Evolutionary conservation across 768 basidiomycete genomes (phyloP).

Genomic region (Podaxis sp.): DNA sequence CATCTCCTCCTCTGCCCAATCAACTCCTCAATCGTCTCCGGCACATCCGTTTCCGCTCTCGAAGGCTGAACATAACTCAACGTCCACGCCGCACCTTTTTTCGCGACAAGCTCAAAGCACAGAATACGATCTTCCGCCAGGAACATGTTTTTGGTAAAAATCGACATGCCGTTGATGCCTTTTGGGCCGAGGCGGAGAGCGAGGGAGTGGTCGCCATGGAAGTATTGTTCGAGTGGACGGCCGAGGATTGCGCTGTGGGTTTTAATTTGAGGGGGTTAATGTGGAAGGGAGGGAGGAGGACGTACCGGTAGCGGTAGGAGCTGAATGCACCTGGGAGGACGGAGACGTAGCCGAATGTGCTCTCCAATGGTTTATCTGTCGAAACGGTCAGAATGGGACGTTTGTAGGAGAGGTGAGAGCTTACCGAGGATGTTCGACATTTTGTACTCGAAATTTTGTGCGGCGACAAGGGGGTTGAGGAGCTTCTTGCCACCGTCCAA

Average conservation of each 20-base stretch:
- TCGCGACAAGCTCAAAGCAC: conserved; percentile 94
- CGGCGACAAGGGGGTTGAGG: conserved; percentile 90
- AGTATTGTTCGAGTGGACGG: conserved; percentile 79
- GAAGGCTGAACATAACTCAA: conserved; percentile 90
- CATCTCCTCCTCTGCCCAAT: conserved; percentile 95
- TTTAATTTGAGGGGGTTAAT: not conserved
- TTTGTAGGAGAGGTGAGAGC: not conserved
- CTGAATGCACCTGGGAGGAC: conserved; percentile 96
- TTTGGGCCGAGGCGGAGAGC: conserved; percentile 89
- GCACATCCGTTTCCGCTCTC: conserved; percentile 93
- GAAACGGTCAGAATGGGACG: not conserved
- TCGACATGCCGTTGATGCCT: conserved; percentile 94
- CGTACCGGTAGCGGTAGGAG: conserved; percentile 70
- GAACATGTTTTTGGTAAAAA: conserved; percentile 87
- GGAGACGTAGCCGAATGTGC: conserved; percentile 91
- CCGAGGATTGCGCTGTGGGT: conserved; percentile 74
- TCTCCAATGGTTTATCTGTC: conserved; percentile 87
- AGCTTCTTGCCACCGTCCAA: conserved; percentile 73
- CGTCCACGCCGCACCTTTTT: conserved; percentile 82
- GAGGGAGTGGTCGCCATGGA: conserved; percentile 83
- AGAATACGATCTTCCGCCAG: conserved; percentile 91
- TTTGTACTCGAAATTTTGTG: conserved; percentile 97
- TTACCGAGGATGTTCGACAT: conserved; percentile 90
- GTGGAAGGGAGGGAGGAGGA: not conserved
- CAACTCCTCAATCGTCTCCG: conserved; percentile 82